A percentile compares a stretch with the other conserved stretches of the same genome.
phyloP scores from a whole-genome alignment of 352 stramenopile genomes.

The Pythium aristosporum region DNA sequence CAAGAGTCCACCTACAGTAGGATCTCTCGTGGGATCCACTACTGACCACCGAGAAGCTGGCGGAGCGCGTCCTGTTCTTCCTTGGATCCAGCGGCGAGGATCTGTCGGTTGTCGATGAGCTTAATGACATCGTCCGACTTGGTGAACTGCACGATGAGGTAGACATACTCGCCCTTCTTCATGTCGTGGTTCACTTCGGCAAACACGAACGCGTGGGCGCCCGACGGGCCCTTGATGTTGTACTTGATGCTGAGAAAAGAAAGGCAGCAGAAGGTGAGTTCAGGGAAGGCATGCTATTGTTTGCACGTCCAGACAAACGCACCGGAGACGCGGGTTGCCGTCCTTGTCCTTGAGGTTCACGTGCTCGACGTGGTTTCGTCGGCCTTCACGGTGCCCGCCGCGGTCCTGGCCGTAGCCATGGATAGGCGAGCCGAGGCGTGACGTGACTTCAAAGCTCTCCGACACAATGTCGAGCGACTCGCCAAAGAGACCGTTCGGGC shows the following conservation, averaged over 20 bases:
- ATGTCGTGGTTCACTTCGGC: conserved; percentile 91
- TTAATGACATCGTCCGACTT: conserved; percentile 89
- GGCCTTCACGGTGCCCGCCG: conserved; percentile 90
- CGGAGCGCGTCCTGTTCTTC: conserved; percentile 79
- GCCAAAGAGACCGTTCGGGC: conserved; percentile 78
- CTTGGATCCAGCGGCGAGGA: conserved; percentile 67
- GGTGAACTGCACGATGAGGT: conserved; percentile 94
- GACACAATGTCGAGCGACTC: conserved; percentile 73
- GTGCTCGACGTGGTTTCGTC: conserved; percentile 95
- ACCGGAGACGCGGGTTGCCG: conserved; percentile 74
- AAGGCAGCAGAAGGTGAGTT: neutral
- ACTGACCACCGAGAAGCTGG: conserved; percentile 63
- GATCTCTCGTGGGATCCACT: conserved; percentile 2
- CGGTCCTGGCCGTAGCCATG: conserved; percentile 95
- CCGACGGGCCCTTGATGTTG: conserved; percentile 91
- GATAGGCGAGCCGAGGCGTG: conserved; percentile 85
- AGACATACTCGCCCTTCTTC: conserved; percentile 94
- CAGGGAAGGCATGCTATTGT: neutral
- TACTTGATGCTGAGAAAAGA: conserved; percentile 84
- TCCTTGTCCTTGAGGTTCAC: conserved; percentile 91
- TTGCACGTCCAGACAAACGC: neutral
- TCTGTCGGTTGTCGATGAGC: conserved; percentile 92
- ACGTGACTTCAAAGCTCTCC: conserved; percentile 80
- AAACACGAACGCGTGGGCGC: conserved; percentile 90
- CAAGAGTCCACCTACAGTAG: neutral